Evolutionary conservation across 352 stramenopile species (phyloP).

Genomic region (Aphanomyces astaci): DNA sequence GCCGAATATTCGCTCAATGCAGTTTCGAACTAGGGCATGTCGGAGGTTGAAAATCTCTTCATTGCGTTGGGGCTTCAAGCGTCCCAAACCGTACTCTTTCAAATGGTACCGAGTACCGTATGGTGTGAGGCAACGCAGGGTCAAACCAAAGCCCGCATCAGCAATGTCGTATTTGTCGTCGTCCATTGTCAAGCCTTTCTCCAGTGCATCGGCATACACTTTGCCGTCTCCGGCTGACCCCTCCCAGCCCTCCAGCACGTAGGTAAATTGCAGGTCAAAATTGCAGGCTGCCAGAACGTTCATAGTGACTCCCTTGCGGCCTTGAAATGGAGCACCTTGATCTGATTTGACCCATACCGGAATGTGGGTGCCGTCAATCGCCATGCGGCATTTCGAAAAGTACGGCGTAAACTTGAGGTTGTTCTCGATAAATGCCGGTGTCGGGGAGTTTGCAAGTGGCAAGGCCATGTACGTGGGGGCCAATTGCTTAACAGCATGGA

Average conservation of each 20-base stretch:
- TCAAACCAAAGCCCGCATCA: not conserved
- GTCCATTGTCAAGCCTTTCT: not conserved
- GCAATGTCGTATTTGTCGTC: not conserved
- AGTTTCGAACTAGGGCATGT: conserved; percentile 18
- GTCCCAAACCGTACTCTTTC: conserved; percentile 21
- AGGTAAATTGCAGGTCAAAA: conserved; percentile 19
- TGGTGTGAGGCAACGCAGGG: not conserved
- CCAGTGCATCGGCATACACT: not conserved
- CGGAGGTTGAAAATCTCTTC: conserved; percentile 25
- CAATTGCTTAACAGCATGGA: not conserved
- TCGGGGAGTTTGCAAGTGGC: not conserved
- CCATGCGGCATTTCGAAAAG: conserved; percentile 1
- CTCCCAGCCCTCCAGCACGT: conserved; percentile 17
- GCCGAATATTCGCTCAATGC: conserved; percentile 22
- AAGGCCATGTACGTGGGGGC: not conserved
- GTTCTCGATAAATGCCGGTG: not conserved
- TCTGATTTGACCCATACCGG: not conserved
- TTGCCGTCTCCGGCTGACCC: conserved; percentile 3
- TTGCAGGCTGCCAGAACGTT: conserved; percentile 18
- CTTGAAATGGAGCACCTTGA: conserved; percentile 3
- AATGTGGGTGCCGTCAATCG: not conserved
- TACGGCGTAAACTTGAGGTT: not conserved
- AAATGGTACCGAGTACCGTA: conserved; percentile 23
- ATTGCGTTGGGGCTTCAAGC: conserved; percentile 8
- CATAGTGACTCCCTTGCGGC: conserved; percentile 16